Evolutionary conservation across 2,329 filamentous ascomycete genomes (phyloP), one percentile per base, ranked within the genome.

Genomic region (Chaetomiaceae sp.): DNA sequence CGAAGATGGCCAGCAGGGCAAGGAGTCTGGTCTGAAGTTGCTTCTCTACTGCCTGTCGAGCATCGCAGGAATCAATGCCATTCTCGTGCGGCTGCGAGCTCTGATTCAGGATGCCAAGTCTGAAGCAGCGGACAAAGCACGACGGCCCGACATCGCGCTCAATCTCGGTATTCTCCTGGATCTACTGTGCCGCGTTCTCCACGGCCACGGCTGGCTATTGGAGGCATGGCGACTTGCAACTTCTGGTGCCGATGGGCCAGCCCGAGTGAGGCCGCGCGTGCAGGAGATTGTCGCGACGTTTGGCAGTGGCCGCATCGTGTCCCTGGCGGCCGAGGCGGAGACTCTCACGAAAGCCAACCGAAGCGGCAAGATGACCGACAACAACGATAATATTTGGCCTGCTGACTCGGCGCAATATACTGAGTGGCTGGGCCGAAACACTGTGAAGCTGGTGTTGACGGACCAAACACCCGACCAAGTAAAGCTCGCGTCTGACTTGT

Each of bases 31-130:
- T 32, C 56, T 71, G 1, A 63, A 67, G 33, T 63, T 76, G 2
- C 66, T 97, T 14, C 56, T 86, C 1, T 63, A 67, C 49, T 87
- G 82, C 58, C 68, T 98, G 5, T 75, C 74, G 47, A 95, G 82
- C 59, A 71, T 93, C 14, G 75, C 83, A 2, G 90, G 89, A 0
- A 64, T 95, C 26, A 91, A 88, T 51, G 84, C 86, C n/a, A 61
- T 90, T 22, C 63, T 89, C 9, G 74, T 81, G n/a, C 79, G 84
- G 43, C 67, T 95, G 24, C 81, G 78, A 49, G 71, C 75, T 17
- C 68, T 87, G 15, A 73, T 83, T 7, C 70, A 73, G 38, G 72
- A 77, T 51, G 67, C 67, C 11, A 76, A 70, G 42, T 54, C 63
- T 0, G 64, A 65, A 8, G 41, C 26, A 4, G 22, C 43, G 50